phyloP scores from a whole-genome alignment of 306 rosid genomes.

The Casuarina glauca region DNA sequence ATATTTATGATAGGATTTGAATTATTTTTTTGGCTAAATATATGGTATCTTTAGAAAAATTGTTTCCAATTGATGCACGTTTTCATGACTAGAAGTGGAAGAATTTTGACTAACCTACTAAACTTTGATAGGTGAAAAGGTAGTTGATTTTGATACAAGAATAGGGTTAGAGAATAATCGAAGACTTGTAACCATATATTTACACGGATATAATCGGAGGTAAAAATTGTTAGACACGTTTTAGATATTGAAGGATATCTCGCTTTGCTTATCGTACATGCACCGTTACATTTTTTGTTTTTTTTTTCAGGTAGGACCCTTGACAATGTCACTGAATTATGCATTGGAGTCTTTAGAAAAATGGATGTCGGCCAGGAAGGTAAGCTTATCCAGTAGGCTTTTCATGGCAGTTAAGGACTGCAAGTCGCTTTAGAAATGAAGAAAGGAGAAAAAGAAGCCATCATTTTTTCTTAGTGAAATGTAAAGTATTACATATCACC shows the following conservation, averaged over 20 bases:
- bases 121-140: too few relatives aligned
- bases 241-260: neutral
- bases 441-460: neutral
- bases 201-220: neutral
- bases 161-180: neutral
- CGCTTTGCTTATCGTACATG: conserved; percentile 2
- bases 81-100: too few relatives aligned
- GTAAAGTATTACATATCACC: too few relatives aligned
- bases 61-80: too few relatives aligned
- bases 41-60: too few relatives aligned
- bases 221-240: too few relatives aligned
- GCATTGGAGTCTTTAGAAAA: conserved; percentile 39
- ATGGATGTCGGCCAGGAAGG: conserved; percentile 72
- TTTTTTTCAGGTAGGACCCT: conserved; percentile 52
- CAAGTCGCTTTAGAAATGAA: neutral
- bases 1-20: too few relatives aligned
- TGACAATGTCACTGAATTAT: conserved; percentile 46
- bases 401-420: neutral
- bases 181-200: too few relatives aligned
- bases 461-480: too few relatives aligned
- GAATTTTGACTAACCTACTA: too few relatives aligned
- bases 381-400: conserved; percentile 20
- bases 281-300: neutral
- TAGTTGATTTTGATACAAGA: too few relatives aligned
- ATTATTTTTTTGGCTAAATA: too few relatives aligned